phyloP scores from a whole-genome alignment of 148 eudicot genomes.

The Rhododendron henanense region DNA sequence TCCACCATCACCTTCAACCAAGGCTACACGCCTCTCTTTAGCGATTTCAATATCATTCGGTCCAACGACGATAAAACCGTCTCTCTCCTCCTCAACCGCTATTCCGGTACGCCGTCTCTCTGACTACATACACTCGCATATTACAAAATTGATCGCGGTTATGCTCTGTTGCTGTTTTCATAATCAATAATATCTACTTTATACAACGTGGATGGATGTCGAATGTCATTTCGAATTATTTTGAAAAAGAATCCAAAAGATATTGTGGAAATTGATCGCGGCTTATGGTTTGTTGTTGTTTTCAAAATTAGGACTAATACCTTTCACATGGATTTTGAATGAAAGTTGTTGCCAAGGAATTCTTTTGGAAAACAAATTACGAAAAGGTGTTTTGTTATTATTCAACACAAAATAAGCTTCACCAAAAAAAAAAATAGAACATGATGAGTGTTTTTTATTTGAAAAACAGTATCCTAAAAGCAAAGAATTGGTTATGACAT shows the following conservation, averaged over 20 bases:
- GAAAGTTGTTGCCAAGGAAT: not conserved
- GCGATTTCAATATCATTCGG: slow-evolving; percentile 70
- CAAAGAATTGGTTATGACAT: not conserved
- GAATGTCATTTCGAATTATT: too few relatives aligned
- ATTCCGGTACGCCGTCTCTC: slow-evolving; percentile 41
- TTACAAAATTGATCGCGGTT: not conserved
- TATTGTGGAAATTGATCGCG: not conserved
- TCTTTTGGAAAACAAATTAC: not conserved
- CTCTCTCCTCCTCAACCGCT: slow-evolving; percentile 73
- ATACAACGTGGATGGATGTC: too few relatives aligned
- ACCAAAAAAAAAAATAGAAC: not conserved
- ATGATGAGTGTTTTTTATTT: not conserved
- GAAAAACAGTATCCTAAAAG: not conserved
- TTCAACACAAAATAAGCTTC: not conserved
- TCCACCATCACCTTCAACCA: slow-evolving; percentile 49
- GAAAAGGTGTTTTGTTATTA: not conserved
- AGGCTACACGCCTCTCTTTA: slow-evolving; percentile 71
- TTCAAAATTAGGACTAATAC: too few relatives aligned
- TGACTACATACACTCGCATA: too few relatives aligned
- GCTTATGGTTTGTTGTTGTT: too few relatives aligned
- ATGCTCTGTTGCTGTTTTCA: not conserved
- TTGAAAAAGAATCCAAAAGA: too few relatives aligned
- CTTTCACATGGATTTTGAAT: not conserved
- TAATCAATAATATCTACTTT: too few relatives aligned
- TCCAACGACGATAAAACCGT: slow-evolving; percentile 53